Conservation (phyloP, 1,139 yeast species). For the Suhomyces kunorum region DNA sequence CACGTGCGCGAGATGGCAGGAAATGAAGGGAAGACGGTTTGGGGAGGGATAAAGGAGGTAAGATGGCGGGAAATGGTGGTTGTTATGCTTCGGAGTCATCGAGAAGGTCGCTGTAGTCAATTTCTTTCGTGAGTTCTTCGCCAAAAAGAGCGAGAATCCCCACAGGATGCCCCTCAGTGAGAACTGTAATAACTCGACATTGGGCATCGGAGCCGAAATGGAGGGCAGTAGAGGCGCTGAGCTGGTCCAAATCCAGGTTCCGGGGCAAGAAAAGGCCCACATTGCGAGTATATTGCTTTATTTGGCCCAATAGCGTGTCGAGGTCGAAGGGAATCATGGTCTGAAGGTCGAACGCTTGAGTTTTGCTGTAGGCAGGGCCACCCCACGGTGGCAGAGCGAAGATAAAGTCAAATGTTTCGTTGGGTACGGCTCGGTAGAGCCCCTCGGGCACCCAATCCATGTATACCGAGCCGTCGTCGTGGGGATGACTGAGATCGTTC, state of each 20-base stretch:
- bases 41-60: neutral
- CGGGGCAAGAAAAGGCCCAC: conserved; percentile 77
- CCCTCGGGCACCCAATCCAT: conserved; percentile 34
- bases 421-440: conserved; percentile 17
- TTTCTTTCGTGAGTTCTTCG: conserved; percentile 12
- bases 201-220: conserved; percentile 47
- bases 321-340: conserved; percentile 53
- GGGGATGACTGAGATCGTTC: conserved; percentile 37
- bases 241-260: conserved; percentile 61
- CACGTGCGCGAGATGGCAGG: conserved; percentile 3
- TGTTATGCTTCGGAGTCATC: neutral
- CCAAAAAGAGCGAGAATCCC: conserved; percentile 69
- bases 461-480: conserved; percentile 18
- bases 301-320: conserved; percentile 42
- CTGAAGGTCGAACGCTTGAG: conserved; percentile 18
- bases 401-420: conserved; percentile 56
- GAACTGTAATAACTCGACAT: conserved; percentile 51
- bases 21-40: neutral
- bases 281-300: conserved; percentile 48
- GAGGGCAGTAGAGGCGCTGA: conserved; percentile 47
- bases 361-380: conserved; percentile 65
- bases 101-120: conserved; percentile 4
- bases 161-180: conserved; percentile 44
- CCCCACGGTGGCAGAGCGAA: conserved; percentile 98
- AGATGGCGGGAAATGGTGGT: neutral